phyloP scores from a whole-genome alignment of 2,329 filamentous ascomycete genomes.

The Clathrospora elynae region DNA sequence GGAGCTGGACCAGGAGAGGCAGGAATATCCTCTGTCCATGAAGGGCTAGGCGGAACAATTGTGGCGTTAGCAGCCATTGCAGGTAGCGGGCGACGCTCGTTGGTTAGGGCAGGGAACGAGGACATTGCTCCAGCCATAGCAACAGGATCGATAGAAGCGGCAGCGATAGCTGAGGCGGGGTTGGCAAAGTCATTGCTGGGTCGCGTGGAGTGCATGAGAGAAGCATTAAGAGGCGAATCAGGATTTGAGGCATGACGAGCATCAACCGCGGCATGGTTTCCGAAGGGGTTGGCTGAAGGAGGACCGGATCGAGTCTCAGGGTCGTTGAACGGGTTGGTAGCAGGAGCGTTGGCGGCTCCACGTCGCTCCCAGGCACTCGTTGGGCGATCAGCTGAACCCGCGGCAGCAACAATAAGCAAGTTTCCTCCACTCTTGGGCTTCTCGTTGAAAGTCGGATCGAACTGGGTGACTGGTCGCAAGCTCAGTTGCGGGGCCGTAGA shows the following conservation, averaged over 20 bases:
- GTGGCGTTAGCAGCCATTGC: conserved; percentile 59
- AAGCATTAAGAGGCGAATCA: conserved; percentile 31
- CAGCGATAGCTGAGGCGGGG: conserved; percentile 49
- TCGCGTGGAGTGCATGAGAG: conserved; percentile 29
- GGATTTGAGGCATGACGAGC: conserved; percentile 37
- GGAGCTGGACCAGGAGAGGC: conserved; percentile 56
- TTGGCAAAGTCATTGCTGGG: conserved; percentile 38
- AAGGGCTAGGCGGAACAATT: conserved; percentile 59
- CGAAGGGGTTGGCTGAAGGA: conserved; percentile 61
- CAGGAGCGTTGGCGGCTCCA: conserved; percentile 46
- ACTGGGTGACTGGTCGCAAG: conserved; percentile 81
- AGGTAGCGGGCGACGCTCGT: conserved; percentile 31
- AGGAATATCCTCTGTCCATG: conserved; percentile 65
- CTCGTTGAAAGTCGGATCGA: conserved; percentile 69
- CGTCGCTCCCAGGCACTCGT: conserved; percentile 49
- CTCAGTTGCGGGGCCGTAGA: conserved; percentile 77
- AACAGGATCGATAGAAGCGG: conserved; percentile 49
- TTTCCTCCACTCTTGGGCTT: conserved; percentile 49
- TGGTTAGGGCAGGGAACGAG: conserved; percentile 36
- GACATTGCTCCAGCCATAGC: conserved; percentile 39
- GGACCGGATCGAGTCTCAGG: conserved; percentile 48
- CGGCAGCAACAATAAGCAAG: conserved; percentile 40
- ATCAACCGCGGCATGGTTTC: conserved; percentile 47
- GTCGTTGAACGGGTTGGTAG: conserved; percentile 72
- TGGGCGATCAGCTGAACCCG: conserved; percentile 28